phyloP scores from a whole-genome alignment of 495 filamentous ascomycete species.

The Xylaria telfairii region DNA sequence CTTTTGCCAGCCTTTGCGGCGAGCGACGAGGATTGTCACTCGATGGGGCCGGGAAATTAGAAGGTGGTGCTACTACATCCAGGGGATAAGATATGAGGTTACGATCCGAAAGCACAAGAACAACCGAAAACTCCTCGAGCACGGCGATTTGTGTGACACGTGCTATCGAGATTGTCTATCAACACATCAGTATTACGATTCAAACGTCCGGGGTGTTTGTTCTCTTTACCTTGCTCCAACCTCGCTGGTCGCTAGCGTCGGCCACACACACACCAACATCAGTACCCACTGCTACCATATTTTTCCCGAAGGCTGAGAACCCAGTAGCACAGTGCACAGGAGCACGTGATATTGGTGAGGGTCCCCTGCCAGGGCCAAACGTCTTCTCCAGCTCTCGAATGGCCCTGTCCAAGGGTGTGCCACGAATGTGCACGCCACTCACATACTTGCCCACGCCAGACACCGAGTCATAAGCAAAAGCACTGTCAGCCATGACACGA shows the following conservation, averaged over 20 bases:
- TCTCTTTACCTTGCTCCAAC: constrained; percentile 78
- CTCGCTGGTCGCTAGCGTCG: constrained; percentile 82
- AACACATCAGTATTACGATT: constrained; percentile 23
- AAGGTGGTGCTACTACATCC: constrained; percentile 81
- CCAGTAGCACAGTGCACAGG: constrained; percentile 90
- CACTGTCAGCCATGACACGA: constrained; percentile 87
- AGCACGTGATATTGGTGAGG: constrained; percentile 78
- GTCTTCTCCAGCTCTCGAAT: constrained; percentile 84
- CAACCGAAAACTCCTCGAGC: constrained; percentile 91
- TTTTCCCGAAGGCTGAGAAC: constrained; percentile 80
- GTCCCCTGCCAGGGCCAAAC: constrained; percentile 70
- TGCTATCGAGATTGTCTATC: constrained; percentile 70
- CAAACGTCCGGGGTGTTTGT: constrained; percentile 14
- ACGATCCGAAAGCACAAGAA: constrained; percentile 88
- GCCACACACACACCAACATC: constrained; percentile 93
- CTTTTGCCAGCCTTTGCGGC: constrained; percentile 90
- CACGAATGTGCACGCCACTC: constrained; percentile 67
- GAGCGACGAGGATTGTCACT: constrained; percentile 73
- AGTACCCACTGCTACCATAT: constrained; percentile 93
- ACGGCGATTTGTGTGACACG: constrained; percentile 93
- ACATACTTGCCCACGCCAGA: constrained; percentile 51
- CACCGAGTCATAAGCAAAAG: constrained; percentile 82
- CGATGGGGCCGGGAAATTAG: constrained; percentile 63
- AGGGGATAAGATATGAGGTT: constrained; percentile 93
- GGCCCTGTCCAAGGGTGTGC: constrained; percentile 89